These are phyloP conservation scores for Persicaria maculosa DNA, from an alignment of 148 eudicot species.

Conservation along the genomic window DNA sequence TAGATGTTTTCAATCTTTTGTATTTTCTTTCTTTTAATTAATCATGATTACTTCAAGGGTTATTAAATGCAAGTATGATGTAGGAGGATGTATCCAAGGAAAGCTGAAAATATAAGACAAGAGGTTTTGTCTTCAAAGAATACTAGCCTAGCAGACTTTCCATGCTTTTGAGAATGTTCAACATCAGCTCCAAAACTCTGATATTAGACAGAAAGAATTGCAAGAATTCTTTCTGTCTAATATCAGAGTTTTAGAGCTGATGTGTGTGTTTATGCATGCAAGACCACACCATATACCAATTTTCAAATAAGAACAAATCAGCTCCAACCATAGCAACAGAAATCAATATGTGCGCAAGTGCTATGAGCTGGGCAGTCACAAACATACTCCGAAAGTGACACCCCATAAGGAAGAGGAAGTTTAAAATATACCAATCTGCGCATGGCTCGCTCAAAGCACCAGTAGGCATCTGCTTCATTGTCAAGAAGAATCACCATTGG, in stretches of 20 bases:
- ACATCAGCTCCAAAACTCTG: background rate
- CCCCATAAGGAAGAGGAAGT: background rate
- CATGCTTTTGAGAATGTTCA: background rate
- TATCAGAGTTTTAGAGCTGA: too few relatives aligned
- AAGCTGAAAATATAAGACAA: background rate
- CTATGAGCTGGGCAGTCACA: background rate
- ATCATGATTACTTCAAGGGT: background rate
- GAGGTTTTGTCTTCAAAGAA: background rate
- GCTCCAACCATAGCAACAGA: background rate
- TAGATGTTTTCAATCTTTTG: background rate
- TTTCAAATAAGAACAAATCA: background rate
- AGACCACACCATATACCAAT: background rate
- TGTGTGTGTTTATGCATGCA: background rate
- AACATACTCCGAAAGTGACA: background rate
- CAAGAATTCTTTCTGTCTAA: too few relatives aligned
- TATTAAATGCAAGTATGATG: background rate
- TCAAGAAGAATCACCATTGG: conserved; percentile 87
- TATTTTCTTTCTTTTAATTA: background rate
- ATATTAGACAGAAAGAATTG: background rate
- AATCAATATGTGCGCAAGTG: background rate
- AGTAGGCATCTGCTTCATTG: conserved; percentile 90
- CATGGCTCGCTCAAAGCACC: conserved; percentile 97
- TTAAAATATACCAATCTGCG: conserved; percentile 70
- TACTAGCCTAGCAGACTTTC: background rate
- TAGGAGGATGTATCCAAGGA: background rate